These are phyloP conservation scores for Diplogelasinospora grovesii DNA, from an alignment of 495 filamentous ascomycete genomes.

Conservation along the genomic window DNA sequence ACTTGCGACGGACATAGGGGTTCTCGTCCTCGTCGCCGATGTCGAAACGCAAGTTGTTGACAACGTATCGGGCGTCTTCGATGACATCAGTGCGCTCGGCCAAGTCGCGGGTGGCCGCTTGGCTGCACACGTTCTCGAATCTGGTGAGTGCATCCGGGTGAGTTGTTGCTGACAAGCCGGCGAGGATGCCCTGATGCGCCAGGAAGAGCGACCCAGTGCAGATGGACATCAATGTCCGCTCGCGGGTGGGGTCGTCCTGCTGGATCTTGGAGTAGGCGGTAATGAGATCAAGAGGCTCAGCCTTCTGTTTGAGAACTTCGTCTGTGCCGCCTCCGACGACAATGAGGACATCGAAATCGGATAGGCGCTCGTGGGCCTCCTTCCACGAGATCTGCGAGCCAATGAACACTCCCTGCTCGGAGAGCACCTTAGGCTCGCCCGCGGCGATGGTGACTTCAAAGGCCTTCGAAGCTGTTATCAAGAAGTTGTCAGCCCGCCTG, in stretches of 20 bases:
- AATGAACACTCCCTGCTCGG: slow-evolving; percentile 69
- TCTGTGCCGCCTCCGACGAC: slow-evolving; percentile 57
- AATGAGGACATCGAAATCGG: slow-evolving; percentile 66
- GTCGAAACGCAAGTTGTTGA: slow-evolving; percentile 74
- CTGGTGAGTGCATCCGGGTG: slow-evolving; percentile 55
- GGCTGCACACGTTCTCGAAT: slow-evolving; percentile 62
- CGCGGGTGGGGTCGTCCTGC: slow-evolving; percentile 56
- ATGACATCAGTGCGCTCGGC: slow-evolving; percentile 65
- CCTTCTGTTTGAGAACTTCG: slow-evolving; percentile 48
- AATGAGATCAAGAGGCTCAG: slow-evolving; percentile 58
- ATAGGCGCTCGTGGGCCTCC: slow-evolving; percentile 56
- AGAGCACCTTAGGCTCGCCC: slow-evolving; percentile 48
- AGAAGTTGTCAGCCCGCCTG: slow-evolving; percentile 10
- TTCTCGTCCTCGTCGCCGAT: slow-evolving; percentile 68
- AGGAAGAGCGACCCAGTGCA: slow-evolving; percentile 70
- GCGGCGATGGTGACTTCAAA: slow-evolving; percentile 65
- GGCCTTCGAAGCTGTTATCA: slow-evolving; percentile 43
- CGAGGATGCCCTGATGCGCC: slow-evolving; percentile 62
- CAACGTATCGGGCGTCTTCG: slow-evolving; percentile 67
- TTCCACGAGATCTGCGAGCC: slow-evolving; percentile 62
- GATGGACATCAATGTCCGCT: slow-evolving; percentile 68
- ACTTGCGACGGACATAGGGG: slow-evolving; percentile 64
- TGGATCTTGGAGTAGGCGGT: slow-evolving; percentile 61
- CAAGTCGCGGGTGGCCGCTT: slow-evolving; percentile 50
- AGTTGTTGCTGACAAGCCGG: slow-evolving; percentile 66